Conservation (phyloP, 176 grass and related monocot genomes). For the Ensete ventricosum region DNA sequence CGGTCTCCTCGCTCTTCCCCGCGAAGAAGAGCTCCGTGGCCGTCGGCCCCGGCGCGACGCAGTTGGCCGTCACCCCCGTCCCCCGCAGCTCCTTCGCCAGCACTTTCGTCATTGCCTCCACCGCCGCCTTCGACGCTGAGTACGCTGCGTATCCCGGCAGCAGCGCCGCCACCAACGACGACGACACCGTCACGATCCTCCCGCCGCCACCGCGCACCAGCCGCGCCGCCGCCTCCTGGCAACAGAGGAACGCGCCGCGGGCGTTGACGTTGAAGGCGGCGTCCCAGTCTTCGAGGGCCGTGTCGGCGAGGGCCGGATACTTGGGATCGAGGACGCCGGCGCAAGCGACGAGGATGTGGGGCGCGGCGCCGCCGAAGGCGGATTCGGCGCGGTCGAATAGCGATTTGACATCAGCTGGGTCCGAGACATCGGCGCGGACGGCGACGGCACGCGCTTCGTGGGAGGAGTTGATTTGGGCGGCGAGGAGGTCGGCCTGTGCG, state of each 20-base stretch:
- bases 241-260: slow-evolving; percentile 50
- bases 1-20: slow-evolving; percentile 48
- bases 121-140: slow-evolving; percentile 52
- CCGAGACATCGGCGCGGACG: slow-evolving; percentile 36
- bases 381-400: slow-evolving; percentile 60
- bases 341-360: slow-evolving; percentile 45
- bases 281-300: slow-evolving; percentile 61
- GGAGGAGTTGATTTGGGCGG: slow-evolving; percentile 34
- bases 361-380: slow-evolving; percentile 39
- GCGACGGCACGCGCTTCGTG: slow-evolving; percentile 6
- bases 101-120: slow-evolving; percentile 69
- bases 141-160: slow-evolving; percentile 38
- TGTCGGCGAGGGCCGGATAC: slow-evolving; percentile 48
- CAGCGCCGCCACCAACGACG: slow-evolving; percentile 35
- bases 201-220: slow-evolving; percentile 13
- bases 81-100: slow-evolving; percentile 21
- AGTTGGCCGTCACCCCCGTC: slow-evolving; percentile 43
- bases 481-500: slow-evolving; percentile 40
- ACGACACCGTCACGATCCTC: slow-evolving; percentile 45
- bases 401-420: slow-evolving; percentile 32
- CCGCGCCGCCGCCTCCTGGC: slow-evolving; percentile 42
- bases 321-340: slow-evolving; percentile 41
- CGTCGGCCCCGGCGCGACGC: slow-evolving; percentile 53
- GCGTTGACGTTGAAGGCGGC: slow-evolving; percentile 47
- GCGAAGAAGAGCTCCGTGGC: slow-evolving; percentile 43